phyloP scores from a whole-genome alignment of 202 grass and related monocot species.

The Elaeis oleifera region DNA sequence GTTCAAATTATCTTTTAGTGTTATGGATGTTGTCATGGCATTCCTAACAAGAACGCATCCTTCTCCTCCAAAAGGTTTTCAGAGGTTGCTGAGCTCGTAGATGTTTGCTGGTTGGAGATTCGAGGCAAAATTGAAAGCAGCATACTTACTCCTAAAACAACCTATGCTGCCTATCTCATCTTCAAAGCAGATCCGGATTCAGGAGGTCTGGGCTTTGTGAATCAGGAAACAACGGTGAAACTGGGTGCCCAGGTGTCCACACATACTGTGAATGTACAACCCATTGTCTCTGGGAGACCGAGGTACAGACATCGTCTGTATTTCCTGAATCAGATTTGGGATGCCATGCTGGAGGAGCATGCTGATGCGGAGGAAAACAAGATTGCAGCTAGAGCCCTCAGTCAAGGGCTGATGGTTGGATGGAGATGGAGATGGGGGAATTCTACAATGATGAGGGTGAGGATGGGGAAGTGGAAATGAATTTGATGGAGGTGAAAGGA shows the following conservation, averaged over 20 bases:
- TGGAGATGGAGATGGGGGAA: constrained; percentile 50
- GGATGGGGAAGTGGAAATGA: constrained; percentile 5
- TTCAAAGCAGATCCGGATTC: neutral
- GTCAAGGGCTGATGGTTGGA: neutral
- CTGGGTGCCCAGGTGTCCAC: too few species aligned
- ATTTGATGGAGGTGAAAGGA: constrained; percentile 25
- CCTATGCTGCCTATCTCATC: constrained; percentile 14
- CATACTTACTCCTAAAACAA: constrained; percentile 7
- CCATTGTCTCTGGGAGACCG: too few species aligned
- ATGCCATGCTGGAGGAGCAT: too few species aligned
- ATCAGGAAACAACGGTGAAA: too few species aligned
- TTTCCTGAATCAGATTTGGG: too few species aligned
- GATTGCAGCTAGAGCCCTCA: too few species aligned
- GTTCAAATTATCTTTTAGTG: too few species aligned
- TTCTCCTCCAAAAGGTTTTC: neutral
- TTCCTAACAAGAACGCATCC: too few species aligned
- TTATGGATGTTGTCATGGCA: too few species aligned
- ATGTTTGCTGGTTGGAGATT: neutral
- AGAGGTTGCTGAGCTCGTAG: neutral
- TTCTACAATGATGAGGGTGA: constrained; percentile 10
- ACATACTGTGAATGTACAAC: too few species aligned
- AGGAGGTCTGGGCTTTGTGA: neutral
- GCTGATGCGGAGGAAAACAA: too few species aligned
- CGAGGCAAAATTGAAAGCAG: neutral
- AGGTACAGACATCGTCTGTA: too few species aligned